phyloP scores from a whole-genome alignment of 768 basidiomycete genomes.

The Hericium erinaceus region DNA sequence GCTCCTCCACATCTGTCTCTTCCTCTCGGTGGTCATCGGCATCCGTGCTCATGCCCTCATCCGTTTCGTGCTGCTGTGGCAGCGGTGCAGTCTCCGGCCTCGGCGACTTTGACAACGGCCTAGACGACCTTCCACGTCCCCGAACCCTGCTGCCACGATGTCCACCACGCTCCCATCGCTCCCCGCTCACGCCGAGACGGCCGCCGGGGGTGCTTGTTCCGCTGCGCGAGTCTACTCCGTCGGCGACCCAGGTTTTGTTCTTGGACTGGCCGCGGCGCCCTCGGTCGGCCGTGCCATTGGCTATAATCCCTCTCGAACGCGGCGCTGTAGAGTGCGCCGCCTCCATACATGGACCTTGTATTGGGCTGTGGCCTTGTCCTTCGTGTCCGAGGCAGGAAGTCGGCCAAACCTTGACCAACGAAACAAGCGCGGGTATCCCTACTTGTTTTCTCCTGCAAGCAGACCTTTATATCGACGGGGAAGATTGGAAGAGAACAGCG shows the following conservation, averaged over 20 bases:
- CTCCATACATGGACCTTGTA: background rate
- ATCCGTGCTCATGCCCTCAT: conserved; percentile 25
- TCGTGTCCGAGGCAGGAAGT: too few species aligned
- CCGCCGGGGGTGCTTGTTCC: conserved; percentile 3
- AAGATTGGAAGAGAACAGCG: too few species aligned
- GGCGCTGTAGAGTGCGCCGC: background rate
- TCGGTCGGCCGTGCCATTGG: background rate
- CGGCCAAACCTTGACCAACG: too few species aligned
- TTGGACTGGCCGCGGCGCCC: conserved; percentile 10
- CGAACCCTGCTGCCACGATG: conserved; percentile 32
- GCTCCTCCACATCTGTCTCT: conserved; percentile 33
- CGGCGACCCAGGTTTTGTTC: conserved; percentile 11
- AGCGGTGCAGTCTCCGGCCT: conserved; percentile 13
- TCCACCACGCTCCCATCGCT: conserved; percentile 58
- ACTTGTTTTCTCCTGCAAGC: too few species aligned
- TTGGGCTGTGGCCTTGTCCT: too few species aligned
- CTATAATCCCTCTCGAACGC: background rate
- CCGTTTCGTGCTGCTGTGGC: conserved; percentile 17
- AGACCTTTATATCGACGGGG: too few species aligned
- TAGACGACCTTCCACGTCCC: conserved; percentile 28
- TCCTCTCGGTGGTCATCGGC: conserved; percentile 24
- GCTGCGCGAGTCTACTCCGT: conserved; percentile 1
- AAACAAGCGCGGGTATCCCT: too few species aligned
- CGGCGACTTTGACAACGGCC: conserved; percentile 30
- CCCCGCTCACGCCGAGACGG: conserved; percentile 29